These are phyloP conservation scores for Sugiyamaella xylanicola DNA, from an alignment of 1,139 yeast genomes.

Conservation along the genomic window DNA sequence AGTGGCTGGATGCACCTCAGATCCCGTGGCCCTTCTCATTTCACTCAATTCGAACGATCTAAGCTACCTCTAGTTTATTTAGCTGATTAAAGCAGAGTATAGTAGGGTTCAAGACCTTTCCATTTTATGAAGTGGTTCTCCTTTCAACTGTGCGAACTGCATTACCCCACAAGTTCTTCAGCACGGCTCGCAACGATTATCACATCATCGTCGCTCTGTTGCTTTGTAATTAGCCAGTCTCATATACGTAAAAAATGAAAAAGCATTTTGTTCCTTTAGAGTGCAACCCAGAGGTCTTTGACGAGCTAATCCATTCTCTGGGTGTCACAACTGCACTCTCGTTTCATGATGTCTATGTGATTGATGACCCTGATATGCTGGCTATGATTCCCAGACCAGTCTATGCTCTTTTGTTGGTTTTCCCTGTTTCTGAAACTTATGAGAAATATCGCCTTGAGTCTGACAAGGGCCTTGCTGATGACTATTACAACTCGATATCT, in stretches of 20 bases:
- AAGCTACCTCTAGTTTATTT: no score
- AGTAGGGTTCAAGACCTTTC: no score
- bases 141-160: neutral
- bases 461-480: slow-evolving; percentile 40
- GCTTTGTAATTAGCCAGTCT: no score
- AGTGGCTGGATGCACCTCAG: no score
- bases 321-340: slow-evolving; percentile 65
- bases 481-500: slow-evolving; percentile 34
- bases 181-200: neutral
- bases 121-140: neutral
- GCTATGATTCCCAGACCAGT: slow-evolving; percentile 82
- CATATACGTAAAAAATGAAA: neutral
- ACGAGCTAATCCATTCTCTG: slow-evolving; percentile 63
- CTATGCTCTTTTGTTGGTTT: slow-evolving; percentile 70
- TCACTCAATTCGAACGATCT: no score
- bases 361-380: slow-evolving; percentile 76
- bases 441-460: slow-evolving; percentile 51
- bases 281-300: slow-evolving; percentile 84
- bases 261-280: slow-evolving; percentile 73
- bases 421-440: slow-evolving; percentile 70
- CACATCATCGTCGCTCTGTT: no score
- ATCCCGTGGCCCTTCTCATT: no score
- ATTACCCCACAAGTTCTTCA: no score
- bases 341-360: slow-evolving; percentile 81
- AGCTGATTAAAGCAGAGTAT: no score